These are phyloP conservation scores for Elsinoe batatas DNA, from an alignment of 2,329 filamentous ascomycete genomes.

Conservation along the genomic window DNA sequence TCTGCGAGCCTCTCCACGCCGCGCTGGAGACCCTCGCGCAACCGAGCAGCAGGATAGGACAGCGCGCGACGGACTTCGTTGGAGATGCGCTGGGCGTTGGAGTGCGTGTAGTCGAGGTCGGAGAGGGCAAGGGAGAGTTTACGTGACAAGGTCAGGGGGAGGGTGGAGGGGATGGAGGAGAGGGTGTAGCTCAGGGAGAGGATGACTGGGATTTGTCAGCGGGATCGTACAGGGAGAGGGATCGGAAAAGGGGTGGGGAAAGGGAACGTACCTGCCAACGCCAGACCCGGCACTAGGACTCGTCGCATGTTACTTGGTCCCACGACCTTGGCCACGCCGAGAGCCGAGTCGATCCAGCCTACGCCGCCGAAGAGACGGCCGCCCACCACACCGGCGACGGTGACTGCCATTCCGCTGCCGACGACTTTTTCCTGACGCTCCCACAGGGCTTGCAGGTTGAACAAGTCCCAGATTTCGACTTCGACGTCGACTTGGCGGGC, in stretches of 20 bases:
- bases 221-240: too few species aligned
- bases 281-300: constrained; percentile 68
- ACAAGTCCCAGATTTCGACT: constrained; percentile 85
- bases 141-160: constrained; percentile 72
- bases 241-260: too few species aligned
- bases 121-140: constrained; percentile 76
- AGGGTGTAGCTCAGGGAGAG: constrained; percentile 73
- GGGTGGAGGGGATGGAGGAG: constrained; percentile 75
- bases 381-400: constrained; percentile 76
- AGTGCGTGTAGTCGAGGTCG: constrained; percentile 83
- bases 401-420: constrained; percentile 88
- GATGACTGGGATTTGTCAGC: constrained; percentile 47
- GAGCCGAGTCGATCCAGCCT: constrained; percentile 79
- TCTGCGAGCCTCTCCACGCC: constrained; percentile 72
- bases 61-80: constrained; percentile 81
- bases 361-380: constrained; percentile 71
- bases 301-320: constrained; percentile 64
- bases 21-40: constrained; percentile 72
- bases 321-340: constrained; percentile 71
- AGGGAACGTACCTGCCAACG: constrained; percentile 59
- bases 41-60: constrained; percentile 74
- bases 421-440: constrained; percentile 91
- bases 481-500: constrained; percentile 79
- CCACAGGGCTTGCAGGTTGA: constrained; percentile 72
- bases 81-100: constrained; percentile 76